phyloP scores from a whole-genome alignment of 2,329 filamentous ascomycete species.

The Aspergillus sojae region DNA sequence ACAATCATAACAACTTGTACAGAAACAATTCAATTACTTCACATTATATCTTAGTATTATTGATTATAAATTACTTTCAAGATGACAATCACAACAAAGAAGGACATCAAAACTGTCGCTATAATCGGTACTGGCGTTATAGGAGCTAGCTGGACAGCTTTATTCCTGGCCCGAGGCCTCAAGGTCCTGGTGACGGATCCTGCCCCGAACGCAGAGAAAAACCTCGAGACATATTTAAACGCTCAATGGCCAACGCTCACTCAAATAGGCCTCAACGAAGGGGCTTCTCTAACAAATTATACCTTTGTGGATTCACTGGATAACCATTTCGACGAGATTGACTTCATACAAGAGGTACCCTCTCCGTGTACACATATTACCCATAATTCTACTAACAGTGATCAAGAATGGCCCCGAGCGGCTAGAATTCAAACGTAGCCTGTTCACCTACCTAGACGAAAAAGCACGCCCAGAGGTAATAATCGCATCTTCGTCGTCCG shows the following conservation, averaged over 20 bases:
- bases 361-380: neutral
- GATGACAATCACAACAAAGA: neutral
- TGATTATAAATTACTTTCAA: no score
- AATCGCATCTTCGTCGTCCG: slow-evolving; percentile 22
- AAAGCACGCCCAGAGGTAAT: slow-evolving; percentile 16
- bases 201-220: slow-evolving; percentile 37
- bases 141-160: slow-evolving; percentile 46
- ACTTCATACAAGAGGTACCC: slow-evolving; percentile 1
- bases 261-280: neutral
- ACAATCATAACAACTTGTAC: no score
- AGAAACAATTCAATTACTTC: neutral
- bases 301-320: neutral
- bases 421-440: slow-evolving; percentile 19
- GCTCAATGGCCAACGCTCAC: slow-evolving; percentile 3
- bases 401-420: slow-evolving; percentile 22
- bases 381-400: neutral
- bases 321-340: neutral
- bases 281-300: neutral
- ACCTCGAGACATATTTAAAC: slow-evolving; percentile 27
- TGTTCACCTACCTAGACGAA: slow-evolving; percentile 21
- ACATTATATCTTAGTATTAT: neutral
- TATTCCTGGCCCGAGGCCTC: slow-evolving; percentile 43
- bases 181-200: slow-evolving; percentile 48
- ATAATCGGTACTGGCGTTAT: slow-evolving; percentile 45
- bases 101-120: slow-evolving; percentile 30